A percentile compares a stretch with the other conserved stretches of the same genome.
These are phyloP conservation scores for Henningerozyma blattae DNA, from an alignment of 805 yeast species.

Conservation along the genomic window DNA sequence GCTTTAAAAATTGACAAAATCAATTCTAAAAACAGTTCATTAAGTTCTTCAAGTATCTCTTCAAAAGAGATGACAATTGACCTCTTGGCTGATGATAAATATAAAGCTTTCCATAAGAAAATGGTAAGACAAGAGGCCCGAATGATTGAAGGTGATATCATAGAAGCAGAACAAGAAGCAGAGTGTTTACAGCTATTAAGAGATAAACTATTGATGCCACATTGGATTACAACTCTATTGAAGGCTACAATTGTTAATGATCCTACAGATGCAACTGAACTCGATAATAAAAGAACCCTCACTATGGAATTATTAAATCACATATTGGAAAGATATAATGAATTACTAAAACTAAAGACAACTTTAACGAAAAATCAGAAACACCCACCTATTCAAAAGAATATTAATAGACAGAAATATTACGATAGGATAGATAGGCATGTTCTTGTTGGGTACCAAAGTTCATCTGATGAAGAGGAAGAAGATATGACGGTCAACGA, in stretches of 20 bases:
- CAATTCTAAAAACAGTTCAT: neutral
- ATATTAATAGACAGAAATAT: neutral
- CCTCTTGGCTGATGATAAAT: slow-evolving; percentile 36
- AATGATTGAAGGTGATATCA: slow-evolving; percentile 40
- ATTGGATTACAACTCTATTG: slow-evolving; percentile 37
- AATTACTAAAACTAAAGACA: slow-evolving; percentile 7
- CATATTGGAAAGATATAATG: slow-evolving; percentile 21
- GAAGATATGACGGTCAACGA: slow-evolving; percentile 9
- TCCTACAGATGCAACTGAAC: slow-evolving; percentile 35
- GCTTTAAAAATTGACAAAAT: slow-evolving; percentile 8
- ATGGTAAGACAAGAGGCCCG: slow-evolving; percentile 56
- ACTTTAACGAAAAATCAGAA: neutral
- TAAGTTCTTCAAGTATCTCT: neutral
- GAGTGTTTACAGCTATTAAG: slow-evolving; percentile 33
- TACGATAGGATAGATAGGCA: slow-evolving; percentile 13
- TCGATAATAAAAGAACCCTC: slow-evolving; percentile 36
- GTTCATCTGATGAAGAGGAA: slow-evolving; percentile 24
- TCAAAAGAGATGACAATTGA: too few relatives aligned
- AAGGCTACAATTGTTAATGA: slow-evolving; percentile 40
- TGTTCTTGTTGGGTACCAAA: slow-evolving; percentile 13
- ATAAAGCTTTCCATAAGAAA: slow-evolving; percentile 37
- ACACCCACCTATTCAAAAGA: neutral
- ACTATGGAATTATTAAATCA: slow-evolving; percentile 37
- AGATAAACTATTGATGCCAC: slow-evolving; percentile 33
- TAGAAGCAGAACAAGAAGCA: slow-evolving; percentile 39